Evolutionary conservation across 2,329 filamentous ascomycete species (phyloP), one percentile per base, ranked within the genome.

Genomic region (Cytospora mali): DNA sequence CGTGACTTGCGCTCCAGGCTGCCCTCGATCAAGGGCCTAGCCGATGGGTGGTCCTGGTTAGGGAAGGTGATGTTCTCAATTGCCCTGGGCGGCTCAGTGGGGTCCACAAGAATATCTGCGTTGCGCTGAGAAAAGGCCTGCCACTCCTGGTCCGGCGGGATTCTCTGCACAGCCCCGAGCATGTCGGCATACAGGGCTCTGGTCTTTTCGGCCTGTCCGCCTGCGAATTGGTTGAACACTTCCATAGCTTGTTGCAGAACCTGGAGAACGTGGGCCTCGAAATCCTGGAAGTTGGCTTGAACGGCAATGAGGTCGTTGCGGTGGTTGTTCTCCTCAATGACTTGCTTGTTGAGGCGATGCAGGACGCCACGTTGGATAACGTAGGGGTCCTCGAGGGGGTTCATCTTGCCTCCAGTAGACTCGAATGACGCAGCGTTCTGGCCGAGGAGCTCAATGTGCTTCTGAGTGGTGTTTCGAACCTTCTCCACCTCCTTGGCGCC

Each of bases 311-410:
- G 84, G 73, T 99, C 95, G 73, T 96, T 92, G 67, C 89, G 87
- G 78, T 96, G 94, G 80, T 93, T 96, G 82, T 99, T 99, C 80
- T 99, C 95, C 73, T 97, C 92, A 53, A 92, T 81, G 39, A 98
- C 86, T 79, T 99, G 95, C 80, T 91, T 94, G 83, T 92, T 88
- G 61, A 99, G 81, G 50, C 93, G 88, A 79, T 97, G 85, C 67
- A 91, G 79, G 62, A 97, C 88, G 64, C 91, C 91, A 33, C 94
- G 88, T 70, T 89, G 86, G 52, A 98, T 75, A 62, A 98, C 84
- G 73, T 98, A 99, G 5, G 95, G 95, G 74, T 99, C 95, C 35
- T 97, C 87, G 14, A 79, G 72, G 2, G 91, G 85, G 50, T 85
- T 84, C 69, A 94, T 79, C 71, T 86, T 90, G 64, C 88, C 90